Conservation (phyloP, 306 rosid species). For the Boehmeria nivea region DNA sequence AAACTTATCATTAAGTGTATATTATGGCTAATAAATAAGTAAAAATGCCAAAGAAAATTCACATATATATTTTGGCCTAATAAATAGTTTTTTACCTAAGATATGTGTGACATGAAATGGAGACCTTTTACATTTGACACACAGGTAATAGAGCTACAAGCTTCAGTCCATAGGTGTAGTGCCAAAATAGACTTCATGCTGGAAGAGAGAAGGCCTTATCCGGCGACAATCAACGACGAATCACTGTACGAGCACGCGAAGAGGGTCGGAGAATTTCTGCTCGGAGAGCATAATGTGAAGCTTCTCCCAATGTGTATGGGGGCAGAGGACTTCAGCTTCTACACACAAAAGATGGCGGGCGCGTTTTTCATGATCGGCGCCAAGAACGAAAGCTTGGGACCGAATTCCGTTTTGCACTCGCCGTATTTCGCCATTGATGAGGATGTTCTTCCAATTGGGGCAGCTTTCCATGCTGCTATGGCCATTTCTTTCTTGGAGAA, state of each 20-base stretch:
- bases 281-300: conserved; percentile 38
- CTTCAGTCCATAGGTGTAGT: conserved; percentile 30
- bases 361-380: conserved; percentile 30
- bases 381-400: conserved; percentile 26
- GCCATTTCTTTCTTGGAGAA: conserved; percentile 30
- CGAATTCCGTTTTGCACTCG: conserved; percentile 33
- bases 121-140: not conserved
- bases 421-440: conserved; percentile 44
- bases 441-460: conserved; percentile 46
- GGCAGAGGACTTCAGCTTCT: conserved; percentile 53
- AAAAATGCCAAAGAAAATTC: too few species aligned
- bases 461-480: conserved; percentile 46
- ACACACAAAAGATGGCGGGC: conserved; percentile 35
- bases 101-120: too few species aligned
- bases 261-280: conserved; percentile 36
- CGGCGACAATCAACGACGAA: conserved; percentile 39
- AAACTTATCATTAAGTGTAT: too few species aligned
- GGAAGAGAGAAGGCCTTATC: conserved; percentile 30
- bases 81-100: too few species aligned
- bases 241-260: conserved; percentile 36
- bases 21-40: too few species aligned
- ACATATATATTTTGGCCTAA: too few species aligned
- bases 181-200: conserved; percentile 46
- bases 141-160: conserved; percentile 40
- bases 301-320: conserved; percentile 35